Percentiles rank a stretch among this genome's conserved stretches.
phyloP scores from a whole-genome alignment of 345 rosid species.

The Heritiera fomes region DNA sequence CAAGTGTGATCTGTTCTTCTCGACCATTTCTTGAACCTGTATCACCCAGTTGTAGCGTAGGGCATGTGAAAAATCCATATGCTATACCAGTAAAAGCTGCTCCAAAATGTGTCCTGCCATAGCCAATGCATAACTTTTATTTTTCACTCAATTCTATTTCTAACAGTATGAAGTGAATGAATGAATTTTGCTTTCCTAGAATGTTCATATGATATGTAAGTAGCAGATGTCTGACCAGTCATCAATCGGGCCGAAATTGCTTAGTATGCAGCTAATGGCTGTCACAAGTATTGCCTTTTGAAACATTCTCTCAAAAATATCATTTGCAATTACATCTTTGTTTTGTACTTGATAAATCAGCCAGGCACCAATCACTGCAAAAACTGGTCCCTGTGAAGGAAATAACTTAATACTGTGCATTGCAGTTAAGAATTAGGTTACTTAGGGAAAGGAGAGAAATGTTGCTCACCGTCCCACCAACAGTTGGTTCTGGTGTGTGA shows the following conservation, averaged over 20 bases:
- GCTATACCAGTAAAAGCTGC: conserved; percentile 60
- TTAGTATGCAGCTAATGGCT: conserved; percentile 64
- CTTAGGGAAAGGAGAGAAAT: background rate
- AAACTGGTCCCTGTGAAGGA: conserved; percentile 65
- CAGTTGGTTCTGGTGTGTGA: conserved; percentile 75
- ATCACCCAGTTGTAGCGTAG: conserved; percentile 60
- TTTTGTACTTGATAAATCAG: conserved; percentile 66
- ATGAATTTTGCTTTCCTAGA: background rate
- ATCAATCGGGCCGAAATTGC: conserved; percentile 78
- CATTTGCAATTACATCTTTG: conserved; percentile 50
- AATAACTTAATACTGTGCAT: background rate
- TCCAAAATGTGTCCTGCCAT: conserved; percentile 75
- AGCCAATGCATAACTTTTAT: background rate
- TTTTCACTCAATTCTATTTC: background rate
- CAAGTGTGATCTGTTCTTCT: conserved; percentile 56
- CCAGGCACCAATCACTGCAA: conserved; percentile 91
- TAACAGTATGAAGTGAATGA: background rate
- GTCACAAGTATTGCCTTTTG: conserved; percentile 70
- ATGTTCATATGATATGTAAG: background rate
- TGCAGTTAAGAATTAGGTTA: background rate
- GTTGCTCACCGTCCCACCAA: conserved; percentile 83
- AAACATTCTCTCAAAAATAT: conserved; percentile 55
- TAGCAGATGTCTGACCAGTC: conserved; percentile 55
- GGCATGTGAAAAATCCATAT: conserved; percentile 66
- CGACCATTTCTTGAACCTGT: conserved; percentile 45